Conservation (phyloP, 163 green algal genomes). For the Volvox carteri region DNA sequence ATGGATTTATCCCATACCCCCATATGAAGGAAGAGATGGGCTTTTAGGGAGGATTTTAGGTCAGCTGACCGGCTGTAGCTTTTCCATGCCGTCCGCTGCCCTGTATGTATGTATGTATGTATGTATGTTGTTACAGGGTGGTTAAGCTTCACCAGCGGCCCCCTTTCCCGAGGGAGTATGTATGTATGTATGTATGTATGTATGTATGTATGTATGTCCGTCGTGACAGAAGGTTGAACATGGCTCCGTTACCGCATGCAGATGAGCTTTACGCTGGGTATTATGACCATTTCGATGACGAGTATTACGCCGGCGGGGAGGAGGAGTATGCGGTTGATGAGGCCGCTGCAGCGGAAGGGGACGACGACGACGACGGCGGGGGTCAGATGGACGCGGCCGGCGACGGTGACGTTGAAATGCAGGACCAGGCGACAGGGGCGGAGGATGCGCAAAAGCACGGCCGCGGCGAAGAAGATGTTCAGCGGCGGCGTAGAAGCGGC, state of each 20-base stretch:
- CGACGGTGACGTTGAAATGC: neutral
- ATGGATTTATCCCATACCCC: too few species aligned
- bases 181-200: too few species aligned
- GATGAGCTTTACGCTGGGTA: constrained; percentile 42
- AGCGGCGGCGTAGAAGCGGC: neutral
- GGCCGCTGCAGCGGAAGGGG: neutral
- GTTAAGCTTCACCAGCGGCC: too few species aligned
- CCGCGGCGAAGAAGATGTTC: neutral
- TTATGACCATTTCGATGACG: constrained; percentile 53
- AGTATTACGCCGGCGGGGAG: constrained; percentile 47
- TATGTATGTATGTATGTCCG: too few species aligned
- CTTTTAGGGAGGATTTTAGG: too few species aligned
- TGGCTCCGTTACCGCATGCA: too few species aligned
- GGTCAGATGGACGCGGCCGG: neutral
- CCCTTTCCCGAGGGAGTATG: too few species aligned
- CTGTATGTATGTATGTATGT: neutral
- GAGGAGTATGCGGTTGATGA: neutral
- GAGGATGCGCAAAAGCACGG: neutral
- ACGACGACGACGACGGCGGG: neutral
- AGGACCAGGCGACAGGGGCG: neutral
- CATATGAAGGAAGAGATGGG: too few species aligned
- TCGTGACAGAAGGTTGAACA: too few species aligned
- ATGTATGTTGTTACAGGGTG: too few species aligned
- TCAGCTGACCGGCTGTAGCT: too few species aligned
- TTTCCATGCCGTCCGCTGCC: too few species aligned